Percentiles rank a stretch among this genome's conserved stretches.
phyloP scores from a whole-genome alignment of 1,284 basidiomycete genomes.

The Cerrena zonata region DNA sequence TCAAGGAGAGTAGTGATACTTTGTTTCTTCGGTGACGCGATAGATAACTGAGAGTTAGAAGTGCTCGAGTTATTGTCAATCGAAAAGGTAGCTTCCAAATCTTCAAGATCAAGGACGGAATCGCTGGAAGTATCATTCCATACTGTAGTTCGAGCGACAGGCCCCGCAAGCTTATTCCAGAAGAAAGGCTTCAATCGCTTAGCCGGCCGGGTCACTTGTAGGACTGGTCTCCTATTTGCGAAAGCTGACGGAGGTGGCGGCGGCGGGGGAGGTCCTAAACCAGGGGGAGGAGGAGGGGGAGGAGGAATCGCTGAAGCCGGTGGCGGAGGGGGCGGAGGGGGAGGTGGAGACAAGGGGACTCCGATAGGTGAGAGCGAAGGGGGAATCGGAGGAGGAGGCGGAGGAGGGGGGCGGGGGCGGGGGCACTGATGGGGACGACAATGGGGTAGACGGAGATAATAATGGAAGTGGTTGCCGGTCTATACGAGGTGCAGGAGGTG shows the following conservation, averaged over 20 bases:
- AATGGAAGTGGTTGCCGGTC: slow-evolving; percentile 14
- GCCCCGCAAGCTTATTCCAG: slow-evolving; percentile 73
- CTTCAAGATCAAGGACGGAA: slow-evolving; percentile 54
- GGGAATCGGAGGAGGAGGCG: slow-evolving; percentile 19
- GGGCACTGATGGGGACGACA: slow-evolving; percentile 18
- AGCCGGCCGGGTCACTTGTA: slow-evolving; percentile 32
- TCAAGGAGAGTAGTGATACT: slow-evolving; percentile 69
- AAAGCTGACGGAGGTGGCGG: slow-evolving; percentile 32
- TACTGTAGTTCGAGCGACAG: slow-evolving; percentile 48
- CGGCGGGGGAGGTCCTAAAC: slow-evolving; percentile 20
- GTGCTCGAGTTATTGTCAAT: slow-evolving; percentile 46
- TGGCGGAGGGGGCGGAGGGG: slow-evolving; percentile 24
- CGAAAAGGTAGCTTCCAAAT: slow-evolving; percentile 71
- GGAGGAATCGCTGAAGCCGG: slow-evolving; percentile 32
- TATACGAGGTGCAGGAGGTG: background rate
- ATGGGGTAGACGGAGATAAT: slow-evolving; percentile 12
- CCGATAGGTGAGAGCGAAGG: slow-evolving; percentile 1
- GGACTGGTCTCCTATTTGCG: slow-evolving; percentile 25
- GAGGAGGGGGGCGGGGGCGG: slow-evolving; percentile 29
- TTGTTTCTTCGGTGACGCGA: slow-evolving; percentile 47
- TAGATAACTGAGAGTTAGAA: slow-evolving; percentile 35
- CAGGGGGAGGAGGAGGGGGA: slow-evolving; percentile 33
- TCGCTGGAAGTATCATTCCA: slow-evolving; percentile 59
- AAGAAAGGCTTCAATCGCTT: slow-evolving; percentile 82
- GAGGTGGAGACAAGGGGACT: slow-evolving; percentile 18